Evolutionary conservation across 106 monocot genomes (phyloP), one percentile per base, ranked within the genome.

Genomic region (Allium fistulosum): DNA sequence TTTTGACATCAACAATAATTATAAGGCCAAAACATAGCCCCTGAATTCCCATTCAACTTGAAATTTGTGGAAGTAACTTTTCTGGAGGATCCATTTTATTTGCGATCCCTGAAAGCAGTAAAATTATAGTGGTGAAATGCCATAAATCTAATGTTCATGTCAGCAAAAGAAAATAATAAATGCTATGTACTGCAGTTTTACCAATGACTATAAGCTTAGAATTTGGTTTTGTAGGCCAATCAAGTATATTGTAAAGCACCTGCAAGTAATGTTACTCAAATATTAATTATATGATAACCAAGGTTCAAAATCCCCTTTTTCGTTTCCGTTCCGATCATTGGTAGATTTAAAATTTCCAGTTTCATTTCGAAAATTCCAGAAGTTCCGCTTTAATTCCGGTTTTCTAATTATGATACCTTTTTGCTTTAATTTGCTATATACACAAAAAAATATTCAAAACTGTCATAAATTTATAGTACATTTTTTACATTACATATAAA

Each of bases 61-160:
- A 99, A 66, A 99, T 99, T 8, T 89, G 86, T 15, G 97, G 97
- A 26, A 89, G 78, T 52, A 99, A 75, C 71, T 87, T 92, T 69
- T 99, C 92, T 62, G 92, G 92, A 72, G 92, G 90, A 77, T 99
- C 89, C 97, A 99, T 99, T 4, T 92, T 99, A 65, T 99, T 99
- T 75, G 97, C 82, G 73, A 94, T 90, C 7, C 90, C 94, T 97
- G 77, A 61, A 71, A 65, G 48, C 56, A 50, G 58, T n/a, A 76
- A 3, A 46, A 22, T 71, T 51, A 67, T 45, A 46, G 46, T 66
- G 71, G 58, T n/a, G 16, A 16, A 14, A 53, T 55, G 27, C 0
- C 17, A 37, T 10, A 46, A 16, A n/a, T 4, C 37, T 46, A 37
- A 57, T 55, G 53, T 26, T 26, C 9, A 10, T 11, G 28, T 45